Evolutionary conservation across 2,329 filamentous ascomycete species (phyloP), one percentile per base, ranked within the genome.

Genomic region (Aspergillus fumigatiaffinis): DNA sequence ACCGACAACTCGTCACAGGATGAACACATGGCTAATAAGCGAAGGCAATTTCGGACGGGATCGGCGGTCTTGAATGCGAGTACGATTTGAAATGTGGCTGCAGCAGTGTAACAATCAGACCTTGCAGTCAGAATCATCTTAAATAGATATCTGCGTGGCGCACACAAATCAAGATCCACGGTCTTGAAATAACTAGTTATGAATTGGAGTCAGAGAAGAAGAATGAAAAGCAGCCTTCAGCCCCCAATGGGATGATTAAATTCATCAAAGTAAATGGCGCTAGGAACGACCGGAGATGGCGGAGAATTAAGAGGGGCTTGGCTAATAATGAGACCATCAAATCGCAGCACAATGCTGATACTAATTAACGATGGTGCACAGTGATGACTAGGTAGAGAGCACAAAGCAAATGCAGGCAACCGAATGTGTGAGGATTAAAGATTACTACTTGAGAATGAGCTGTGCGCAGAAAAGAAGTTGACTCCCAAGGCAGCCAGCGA

Each of bases 221-320:
- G 41, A 21, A 44, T 21, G 32, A 14, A 14, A 49, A 9, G 32
- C 32, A 35, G 32, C 32, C 5, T 35, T 49, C 47, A 42, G 28
- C 51, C 38, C 38, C 51, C 25, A 17, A 17, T 4, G 29, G 14
- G 47, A 50, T 35, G 23, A 44, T 41, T 51, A 4, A 14, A 32
- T 44, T 51, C 48, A 44, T 21, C 20, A 10, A 29, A 41, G 47
- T 53, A 49, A 47, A 49, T 52, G 23, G 35, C 57, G 53, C 57
- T 55, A 57, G 54, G 54, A 55, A 53, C 46, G 50, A 21, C 52
- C 54, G 57, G 57, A 54, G 52, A 53, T 35, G 32, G 32, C 14
- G 32, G 32, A 42, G 32, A 26, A 29, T 25, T 26, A 51, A 25
- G 35, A 50, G 55, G 46, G 56, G 28, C 56, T 63, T 55, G 59